A percentile compares a stretch with the other conserved stretches of the same genome.
These are phyloP conservation scores for Sporothrix humicola DNA, from an alignment of 2,329 filamentous ascomycete species.

Conservation along the genomic window DNA sequence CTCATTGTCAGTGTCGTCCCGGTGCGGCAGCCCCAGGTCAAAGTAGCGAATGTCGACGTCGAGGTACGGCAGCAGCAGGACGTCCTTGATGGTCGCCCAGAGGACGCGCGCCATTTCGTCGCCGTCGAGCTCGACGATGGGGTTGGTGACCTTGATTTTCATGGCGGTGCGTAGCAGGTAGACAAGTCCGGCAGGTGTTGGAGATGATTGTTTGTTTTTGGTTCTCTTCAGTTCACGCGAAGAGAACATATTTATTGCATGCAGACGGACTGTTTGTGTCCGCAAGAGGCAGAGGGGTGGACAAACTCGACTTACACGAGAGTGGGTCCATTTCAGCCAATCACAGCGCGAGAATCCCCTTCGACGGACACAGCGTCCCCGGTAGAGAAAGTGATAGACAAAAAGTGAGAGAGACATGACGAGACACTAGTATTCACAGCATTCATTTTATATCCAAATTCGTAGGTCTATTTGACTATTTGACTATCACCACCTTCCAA, in stretches of 20 bases:
- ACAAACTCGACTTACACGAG: neutral
- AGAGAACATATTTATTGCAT: neutral
- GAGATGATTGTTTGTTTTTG: neutral
- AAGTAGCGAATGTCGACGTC: conserved; percentile 99
- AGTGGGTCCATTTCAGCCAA: neutral
- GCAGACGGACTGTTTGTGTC: neutral
- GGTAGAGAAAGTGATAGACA: too few relatives aligned
- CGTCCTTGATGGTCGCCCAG: conserved; percentile 99
- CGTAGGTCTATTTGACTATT: too few relatives aligned
- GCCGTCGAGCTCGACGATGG: conserved; percentile 95
- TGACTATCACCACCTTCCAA: neutral
- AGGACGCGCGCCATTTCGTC: conserved; percentile 97
- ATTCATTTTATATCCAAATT: too few relatives aligned
- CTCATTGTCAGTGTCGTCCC: conserved; percentile 94
- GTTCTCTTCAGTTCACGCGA: neutral
- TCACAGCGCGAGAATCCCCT: neutral
- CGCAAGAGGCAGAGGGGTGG: neutral
- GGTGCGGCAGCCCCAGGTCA: conserved; percentile 89
- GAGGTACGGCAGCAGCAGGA: conserved; percentile 94
- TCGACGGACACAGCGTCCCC: neutral
- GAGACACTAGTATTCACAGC: too few relatives aligned
- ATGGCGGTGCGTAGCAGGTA: neutral
- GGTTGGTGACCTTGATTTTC: conserved; percentile 99
- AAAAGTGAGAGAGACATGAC: too few relatives aligned
- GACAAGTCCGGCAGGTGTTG: neutral